phyloP scores from a whole-genome alignment of 2,329 filamentous ascomycete species.

The Byssochlamys sp. region DNA sequence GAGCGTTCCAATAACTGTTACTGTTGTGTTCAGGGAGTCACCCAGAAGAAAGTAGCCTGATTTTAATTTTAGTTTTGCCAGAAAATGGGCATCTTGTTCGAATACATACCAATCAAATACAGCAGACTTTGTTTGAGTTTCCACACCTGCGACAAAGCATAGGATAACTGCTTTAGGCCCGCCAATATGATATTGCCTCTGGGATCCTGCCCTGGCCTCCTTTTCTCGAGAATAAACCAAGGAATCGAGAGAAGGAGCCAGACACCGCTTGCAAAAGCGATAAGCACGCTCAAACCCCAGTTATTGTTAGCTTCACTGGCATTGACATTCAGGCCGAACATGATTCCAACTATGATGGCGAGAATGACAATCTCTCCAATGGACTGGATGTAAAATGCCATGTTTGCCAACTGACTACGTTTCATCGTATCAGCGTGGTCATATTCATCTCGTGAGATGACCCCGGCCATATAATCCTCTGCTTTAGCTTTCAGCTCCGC shows the following conservation, averaged over 20 bases:
- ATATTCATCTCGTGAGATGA: conserved; percentile 51
- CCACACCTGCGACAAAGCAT: conserved; percentile 53
- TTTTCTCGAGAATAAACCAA: conserved; percentile 59
- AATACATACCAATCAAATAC: conserved; percentile 48
- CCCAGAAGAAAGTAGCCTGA: conserved; percentile 56
- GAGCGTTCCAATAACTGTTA: conserved; percentile 57
- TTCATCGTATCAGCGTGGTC: conserved; percentile 53
- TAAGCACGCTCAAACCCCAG: conserved; percentile 55
- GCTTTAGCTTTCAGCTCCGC: conserved; percentile 42
- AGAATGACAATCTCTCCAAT: conserved; percentile 54
- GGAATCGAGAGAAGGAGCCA: conserved; percentile 57
- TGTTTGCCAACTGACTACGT: conserved; percentile 54
- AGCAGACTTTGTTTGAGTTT: conserved; percentile 56
- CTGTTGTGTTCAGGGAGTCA: conserved; percentile 61
- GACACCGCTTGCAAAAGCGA: conserved; percentile 55
- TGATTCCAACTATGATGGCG: conserved; percentile 55
- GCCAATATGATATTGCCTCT: conserved; percentile 43
- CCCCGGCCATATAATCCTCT: conserved; percentile 40
- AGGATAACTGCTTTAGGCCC: conserved; percentile 53
- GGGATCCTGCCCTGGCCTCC: conserved; percentile 49
- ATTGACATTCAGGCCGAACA: conserved; percentile 53
- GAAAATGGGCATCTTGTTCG: neutral
- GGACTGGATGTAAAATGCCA: conserved; percentile 56
- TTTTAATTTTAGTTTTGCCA: neutral
- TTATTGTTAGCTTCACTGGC: conserved; percentile 53